These are phyloP conservation scores for Xylaria castorea DNA, from an alignment of 495 filamentous ascomycete genomes.

Conservation along the genomic window DNA sequence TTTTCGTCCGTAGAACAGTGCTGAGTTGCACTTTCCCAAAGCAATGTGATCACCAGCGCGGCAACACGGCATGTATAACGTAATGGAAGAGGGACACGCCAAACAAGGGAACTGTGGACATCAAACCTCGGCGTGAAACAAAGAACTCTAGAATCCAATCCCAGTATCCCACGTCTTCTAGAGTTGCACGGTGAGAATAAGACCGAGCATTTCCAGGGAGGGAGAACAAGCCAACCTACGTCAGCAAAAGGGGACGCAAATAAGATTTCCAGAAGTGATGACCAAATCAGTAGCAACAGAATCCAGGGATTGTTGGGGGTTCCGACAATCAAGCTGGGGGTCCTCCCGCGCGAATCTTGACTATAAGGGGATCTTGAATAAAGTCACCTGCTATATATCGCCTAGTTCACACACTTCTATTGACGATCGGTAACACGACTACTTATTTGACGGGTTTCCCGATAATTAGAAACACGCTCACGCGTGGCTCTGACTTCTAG, in stretches of 20 bases:
- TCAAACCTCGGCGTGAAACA: background rate
- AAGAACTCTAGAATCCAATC: background rate
- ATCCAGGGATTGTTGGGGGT: background rate
- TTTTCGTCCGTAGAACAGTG: background rate
- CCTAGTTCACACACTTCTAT: background rate
- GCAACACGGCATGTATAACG: background rate
- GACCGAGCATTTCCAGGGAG: background rate
- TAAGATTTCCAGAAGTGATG: background rate
- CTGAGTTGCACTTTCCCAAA: background rate
- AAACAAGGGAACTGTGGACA: background rate
- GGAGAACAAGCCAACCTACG: background rate
- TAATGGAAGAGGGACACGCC: background rate
- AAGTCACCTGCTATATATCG: conserved; percentile 16
- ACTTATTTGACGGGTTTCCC: background rate
- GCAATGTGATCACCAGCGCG: background rate
- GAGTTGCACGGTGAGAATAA: background rate
- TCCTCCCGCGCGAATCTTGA: background rate
- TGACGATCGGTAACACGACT: background rate
- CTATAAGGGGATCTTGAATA: background rate
- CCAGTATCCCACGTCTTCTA: background rate
- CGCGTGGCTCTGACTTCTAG: conserved; percentile 14
- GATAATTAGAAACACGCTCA: background rate
- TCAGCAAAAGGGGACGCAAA: background rate
- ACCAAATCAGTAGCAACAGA: background rate
- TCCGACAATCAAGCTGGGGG: background rate